phyloP scores from a whole-genome alignment of 2,329 filamentous ascomycete genomes.

The Ophiostoma sp. region DNA sequence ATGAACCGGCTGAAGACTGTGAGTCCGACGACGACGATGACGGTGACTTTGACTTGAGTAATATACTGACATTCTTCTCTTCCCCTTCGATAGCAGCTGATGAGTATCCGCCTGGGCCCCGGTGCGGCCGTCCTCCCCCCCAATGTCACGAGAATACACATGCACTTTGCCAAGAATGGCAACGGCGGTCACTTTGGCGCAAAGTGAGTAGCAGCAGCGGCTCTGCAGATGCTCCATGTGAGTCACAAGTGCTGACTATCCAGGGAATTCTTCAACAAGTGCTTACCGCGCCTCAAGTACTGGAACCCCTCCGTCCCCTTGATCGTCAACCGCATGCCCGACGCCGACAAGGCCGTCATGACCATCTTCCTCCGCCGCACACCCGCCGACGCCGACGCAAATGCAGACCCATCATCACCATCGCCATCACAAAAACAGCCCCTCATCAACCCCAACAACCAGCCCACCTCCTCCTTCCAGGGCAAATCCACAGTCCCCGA shows the following conservation, averaged over 20 bases:
- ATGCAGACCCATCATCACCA: not conserved
- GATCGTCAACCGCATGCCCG: conserved; percentile 64
- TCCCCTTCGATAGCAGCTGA: conserved; percentile 51
- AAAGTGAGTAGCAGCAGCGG: conserved; percentile 45
- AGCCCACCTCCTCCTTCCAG: conserved; percentile 44
- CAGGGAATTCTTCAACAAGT: conserved; percentile 84
- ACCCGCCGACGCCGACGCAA: conserved; percentile 6
- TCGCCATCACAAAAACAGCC: conserved; percentile 18
- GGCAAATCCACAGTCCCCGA: conserved; percentile 47
- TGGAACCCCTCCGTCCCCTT: conserved; percentile 85
- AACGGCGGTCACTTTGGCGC: conserved; percentile 67
- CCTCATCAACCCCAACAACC: conserved; percentile 31
- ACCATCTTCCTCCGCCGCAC: conserved; percentile 56
- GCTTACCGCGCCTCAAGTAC: conserved; percentile 83
- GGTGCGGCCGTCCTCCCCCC: conserved; percentile 77
- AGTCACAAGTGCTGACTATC: not conserved
- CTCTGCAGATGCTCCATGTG: not conserved
- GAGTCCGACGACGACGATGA: conserved; percentile 33
- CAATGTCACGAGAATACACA: conserved; percentile 67
- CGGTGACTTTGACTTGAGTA: not conserved
- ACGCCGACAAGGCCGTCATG: conserved; percentile 56
- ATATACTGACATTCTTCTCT: not conserved
- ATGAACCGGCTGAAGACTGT: conserved; percentile 70
- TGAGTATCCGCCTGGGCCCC: conserved; percentile 70
- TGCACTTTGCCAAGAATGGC: conserved; percentile 62